These are phyloP conservation scores for Paecilomyces formosus DNA, from an alignment of 2,329 filamentous ascomycete species.

Conservation along the genomic window DNA sequence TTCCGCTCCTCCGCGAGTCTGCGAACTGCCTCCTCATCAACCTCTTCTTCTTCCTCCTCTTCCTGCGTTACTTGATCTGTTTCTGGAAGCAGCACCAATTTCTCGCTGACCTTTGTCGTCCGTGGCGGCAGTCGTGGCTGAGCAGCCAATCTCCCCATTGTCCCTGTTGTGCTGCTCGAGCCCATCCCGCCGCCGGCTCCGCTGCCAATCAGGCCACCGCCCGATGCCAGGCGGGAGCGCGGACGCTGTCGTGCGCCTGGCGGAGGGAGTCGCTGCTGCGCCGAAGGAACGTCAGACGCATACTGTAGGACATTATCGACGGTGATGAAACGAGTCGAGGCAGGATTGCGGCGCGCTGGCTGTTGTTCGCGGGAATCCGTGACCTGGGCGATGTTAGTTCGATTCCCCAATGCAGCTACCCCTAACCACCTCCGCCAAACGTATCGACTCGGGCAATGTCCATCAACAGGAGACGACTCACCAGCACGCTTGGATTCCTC, in stretches of 20 bases:
- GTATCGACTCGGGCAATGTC: background rate
- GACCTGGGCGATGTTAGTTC: conserved; percentile 21
- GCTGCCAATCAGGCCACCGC: conserved; percentile 20
- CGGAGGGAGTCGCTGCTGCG: conserved; percentile 69
- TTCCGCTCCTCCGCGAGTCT: conserved; percentile 24
- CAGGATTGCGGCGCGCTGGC: conserved; percentile 21
- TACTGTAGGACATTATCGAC: conserved; percentile 95
- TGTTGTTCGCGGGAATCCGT: conserved; percentile 37
- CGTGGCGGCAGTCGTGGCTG: conserved; percentile 64
- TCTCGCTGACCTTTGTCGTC: conserved; percentile 91
- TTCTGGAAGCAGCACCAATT: conserved; percentile 89
- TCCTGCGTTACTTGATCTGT: conserved; percentile 48
- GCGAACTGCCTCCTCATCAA: conserved; percentile 30
- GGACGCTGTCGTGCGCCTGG: conserved; percentile 20
- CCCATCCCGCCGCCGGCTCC: conserved; percentile 44
- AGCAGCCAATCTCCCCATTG: conserved; percentile 50
- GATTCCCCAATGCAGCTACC: background rate
- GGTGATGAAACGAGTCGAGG: conserved; percentile 64
- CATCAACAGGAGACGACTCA: conserved; percentile 13
- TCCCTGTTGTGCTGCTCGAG: conserved; percentile 37
- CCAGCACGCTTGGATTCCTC: conserved; percentile 33
- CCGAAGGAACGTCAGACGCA: conserved; percentile 89
- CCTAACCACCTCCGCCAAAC: background rate
- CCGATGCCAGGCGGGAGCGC: conserved; percentile 7
- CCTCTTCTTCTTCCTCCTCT: conserved; percentile 35